A percentile compares a stretch with the other conserved stretches of the same genome.
These are phyloP conservation scores for Spergularia bocconei DNA, from an alignment of 148 eudicot genomes.

Conservation along the genomic window DNA sequence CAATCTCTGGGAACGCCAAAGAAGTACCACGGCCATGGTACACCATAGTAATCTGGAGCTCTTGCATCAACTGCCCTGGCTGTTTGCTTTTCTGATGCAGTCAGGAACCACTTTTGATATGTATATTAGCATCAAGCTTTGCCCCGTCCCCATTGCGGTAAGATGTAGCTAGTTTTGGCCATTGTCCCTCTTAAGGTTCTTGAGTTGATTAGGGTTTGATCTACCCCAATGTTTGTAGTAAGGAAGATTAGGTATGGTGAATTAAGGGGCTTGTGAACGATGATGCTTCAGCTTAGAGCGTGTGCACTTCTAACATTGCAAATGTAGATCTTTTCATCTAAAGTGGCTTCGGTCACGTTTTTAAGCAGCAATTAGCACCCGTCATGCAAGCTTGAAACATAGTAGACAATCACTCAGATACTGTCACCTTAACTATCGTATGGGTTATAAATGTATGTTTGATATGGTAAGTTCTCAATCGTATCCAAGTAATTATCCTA, in stretches of 20 bases:
- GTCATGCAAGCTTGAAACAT: too few relatives aligned
- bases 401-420: too few relatives aligned
- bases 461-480: too few relatives aligned
- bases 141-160: background rate
- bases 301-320: background rate
- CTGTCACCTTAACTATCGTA: too few relatives aligned
- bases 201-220: background rate
- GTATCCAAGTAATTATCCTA: too few relatives aligned
- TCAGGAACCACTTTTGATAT: slow-evolving; percentile 15
- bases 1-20: slow-evolving; percentile 24
- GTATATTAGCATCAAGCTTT: slow-evolving; percentile 19
- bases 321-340: too few relatives aligned
- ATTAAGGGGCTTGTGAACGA: background rate
- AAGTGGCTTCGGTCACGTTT: too few relatives aligned
- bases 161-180: slow-evolving; percentile 1
- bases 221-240: background rate
- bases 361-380: too few relatives aligned
- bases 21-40: slow-evolving; percentile 3
- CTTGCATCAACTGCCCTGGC: background rate
- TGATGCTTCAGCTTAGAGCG: background rate
- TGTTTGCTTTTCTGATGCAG: slow-evolving; percentile 9
- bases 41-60: background rate
- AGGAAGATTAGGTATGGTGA: slow-evolving; percentile 8
- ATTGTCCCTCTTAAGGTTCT: background rate
- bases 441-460: too few relatives aligned